phyloP scores from a whole-genome alignment of 345 rosid genomes.

The Nephelium lappaceum region DNA sequence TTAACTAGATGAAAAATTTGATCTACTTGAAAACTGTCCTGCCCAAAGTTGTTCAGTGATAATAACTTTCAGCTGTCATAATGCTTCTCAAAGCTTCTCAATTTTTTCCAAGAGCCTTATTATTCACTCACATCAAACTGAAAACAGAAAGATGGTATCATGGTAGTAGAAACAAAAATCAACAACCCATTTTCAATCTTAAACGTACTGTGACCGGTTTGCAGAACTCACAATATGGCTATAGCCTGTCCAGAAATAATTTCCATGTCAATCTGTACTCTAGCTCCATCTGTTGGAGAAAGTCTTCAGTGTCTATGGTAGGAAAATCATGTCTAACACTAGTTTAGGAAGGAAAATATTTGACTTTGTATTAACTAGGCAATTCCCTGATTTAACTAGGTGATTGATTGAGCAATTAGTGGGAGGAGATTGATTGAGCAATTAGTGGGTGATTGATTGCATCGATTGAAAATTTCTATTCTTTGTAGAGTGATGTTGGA shows the following conservation, averaged over 20 bases:
- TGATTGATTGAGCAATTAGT: too few relatives aligned
- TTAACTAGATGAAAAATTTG: background rate
- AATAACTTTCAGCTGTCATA: background rate
- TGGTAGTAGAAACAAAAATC: background rate
- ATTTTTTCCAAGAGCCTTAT: background rate
- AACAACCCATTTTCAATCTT: slow-evolving; percentile 3
- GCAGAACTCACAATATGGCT: background rate
- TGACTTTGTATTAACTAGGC: too few relatives aligned
- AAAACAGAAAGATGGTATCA: background rate
- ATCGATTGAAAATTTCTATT: too few relatives aligned
- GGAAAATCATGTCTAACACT: too few relatives aligned
- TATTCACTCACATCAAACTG: background rate
- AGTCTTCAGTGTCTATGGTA: too few relatives aligned
- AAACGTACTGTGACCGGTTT: background rate
- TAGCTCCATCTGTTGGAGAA: background rate
- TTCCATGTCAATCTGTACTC: background rate
- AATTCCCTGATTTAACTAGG: too few relatives aligned
- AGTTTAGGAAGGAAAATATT: too few relatives aligned
- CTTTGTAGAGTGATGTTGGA: too few relatives aligned
- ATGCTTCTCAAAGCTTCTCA: background rate
- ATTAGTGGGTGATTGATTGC: too few relatives aligned
- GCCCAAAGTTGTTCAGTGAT: background rate
- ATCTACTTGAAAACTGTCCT: background rate
- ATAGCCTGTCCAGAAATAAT: background rate
- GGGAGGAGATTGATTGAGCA: too few relatives aligned